These are phyloP conservation scores for Lupinus albus DNA, from an alignment of 306 rosid species.

Conservation along the genomic window DNA sequence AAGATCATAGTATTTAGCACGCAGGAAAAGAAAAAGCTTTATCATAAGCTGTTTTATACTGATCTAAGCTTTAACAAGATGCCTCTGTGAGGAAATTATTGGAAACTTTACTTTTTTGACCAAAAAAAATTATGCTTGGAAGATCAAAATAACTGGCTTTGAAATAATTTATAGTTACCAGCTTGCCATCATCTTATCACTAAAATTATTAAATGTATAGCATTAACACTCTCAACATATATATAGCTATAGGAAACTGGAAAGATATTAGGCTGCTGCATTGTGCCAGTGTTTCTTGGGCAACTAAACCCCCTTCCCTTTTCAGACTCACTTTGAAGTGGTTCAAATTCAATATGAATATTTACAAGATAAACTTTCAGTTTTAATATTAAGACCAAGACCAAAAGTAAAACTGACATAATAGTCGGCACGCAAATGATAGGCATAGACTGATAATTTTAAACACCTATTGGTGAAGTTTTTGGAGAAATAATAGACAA, in stretches of 20 bases:
- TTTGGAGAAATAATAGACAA: too few species aligned
- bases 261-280: background rate
- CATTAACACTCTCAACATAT: background rate
- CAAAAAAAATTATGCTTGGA: conserved; percentile 17
- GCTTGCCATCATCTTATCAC: conserved; percentile 16
- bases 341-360: background rate
- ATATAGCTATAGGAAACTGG: background rate
- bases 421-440: too few species aligned
- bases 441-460: too few species aligned
- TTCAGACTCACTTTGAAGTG: background rate
- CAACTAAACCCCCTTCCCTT: background rate
- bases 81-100: background rate
- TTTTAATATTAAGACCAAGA: too few species aligned
- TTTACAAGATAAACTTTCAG: too few species aligned
- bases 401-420: too few species aligned
- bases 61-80: conserved; percentile 4
- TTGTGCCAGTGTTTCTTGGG: background rate
- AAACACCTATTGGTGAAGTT: too few species aligned
- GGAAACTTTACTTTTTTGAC: background rate
- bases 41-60: background rate
- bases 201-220: background rate
- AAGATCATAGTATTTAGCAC: conserved; percentile 2
- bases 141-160: background rate
- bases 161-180: background rate
- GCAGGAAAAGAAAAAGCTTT: background rate